Conservation (phyloP, 345 rosid species). For the Tarenaya hassleriana region DNA sequence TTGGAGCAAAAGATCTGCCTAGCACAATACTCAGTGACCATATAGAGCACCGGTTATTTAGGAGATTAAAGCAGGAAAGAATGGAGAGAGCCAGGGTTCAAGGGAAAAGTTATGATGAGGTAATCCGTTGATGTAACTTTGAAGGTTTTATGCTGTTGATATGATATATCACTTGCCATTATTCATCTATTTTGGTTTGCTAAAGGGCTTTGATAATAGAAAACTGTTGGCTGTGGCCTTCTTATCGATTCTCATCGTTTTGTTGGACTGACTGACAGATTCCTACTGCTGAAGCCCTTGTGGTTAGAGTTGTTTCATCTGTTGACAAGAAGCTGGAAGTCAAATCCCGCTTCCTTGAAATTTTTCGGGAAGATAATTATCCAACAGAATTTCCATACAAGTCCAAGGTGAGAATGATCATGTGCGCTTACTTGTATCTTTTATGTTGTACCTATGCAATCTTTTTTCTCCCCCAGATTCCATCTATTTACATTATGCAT, state of each 20-base stretch:
- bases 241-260: conserved; percentile 1
- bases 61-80: conserved; percentile 74
- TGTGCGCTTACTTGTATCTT: background rate
- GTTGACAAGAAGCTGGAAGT: conserved; percentile 99
- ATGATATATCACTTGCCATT: background rate
- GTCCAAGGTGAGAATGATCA: conserved; percentile 61
- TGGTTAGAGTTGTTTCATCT: conserved; percentile 95
- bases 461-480: background rate
- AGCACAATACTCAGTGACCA: conserved; percentile 94
- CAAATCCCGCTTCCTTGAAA: conserved; percentile 89
- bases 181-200: conserved; percentile 8
- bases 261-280: conserved; percentile 42
- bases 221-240: conserved; percentile 9
- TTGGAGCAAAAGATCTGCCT: conserved; percentile 99
- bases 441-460: conserved; percentile 11
- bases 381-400: conserved; percentile 91
- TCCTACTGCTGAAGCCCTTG: conserved; percentile 96
- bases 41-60: conserved; percentile 80
- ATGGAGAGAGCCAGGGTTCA: conserved; percentile 77
- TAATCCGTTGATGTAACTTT: conserved; percentile 25
- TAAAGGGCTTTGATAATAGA: conserved; percentile 6
- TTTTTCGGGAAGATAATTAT: conserved; percentile 88
- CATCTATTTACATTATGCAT: conserved; percentile 6
- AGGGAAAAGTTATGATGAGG: conserved; percentile 92
- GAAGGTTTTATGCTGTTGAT: conserved; percentile 5